Evolutionary conservation across 2,329 filamentous ascomycete species (phyloP).

Genomic region (Claviceps paspali): DNA sequence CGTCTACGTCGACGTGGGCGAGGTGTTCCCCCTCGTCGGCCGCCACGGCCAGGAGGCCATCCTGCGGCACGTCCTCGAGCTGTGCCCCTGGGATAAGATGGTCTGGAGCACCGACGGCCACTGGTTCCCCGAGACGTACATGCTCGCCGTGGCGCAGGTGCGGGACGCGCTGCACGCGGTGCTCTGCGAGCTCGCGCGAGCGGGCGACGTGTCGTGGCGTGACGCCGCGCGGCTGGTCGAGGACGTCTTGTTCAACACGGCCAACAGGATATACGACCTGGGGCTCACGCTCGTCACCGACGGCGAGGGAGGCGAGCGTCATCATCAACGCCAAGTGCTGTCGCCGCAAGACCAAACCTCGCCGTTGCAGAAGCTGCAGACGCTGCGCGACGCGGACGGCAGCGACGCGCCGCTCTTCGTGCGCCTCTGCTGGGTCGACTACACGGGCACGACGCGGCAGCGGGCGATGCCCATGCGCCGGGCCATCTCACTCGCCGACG

Average conservation of each 20-base stretch:
- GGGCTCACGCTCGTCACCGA: background rate
- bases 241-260: constrained; percentile 61
- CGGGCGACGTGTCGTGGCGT: constrained; percentile 41
- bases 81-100: constrained; percentile 60
- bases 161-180: constrained; percentile 55
- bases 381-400: too few relatives aligned
- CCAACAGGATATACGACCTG: constrained; percentile 60
- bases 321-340: too few relatives aligned
- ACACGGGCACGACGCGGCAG: constrained; percentile 52
- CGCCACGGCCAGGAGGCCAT: constrained; percentile 59
- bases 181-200: constrained; percentile 49
- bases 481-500: constrained; percentile 30
- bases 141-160: constrained; percentile 57
- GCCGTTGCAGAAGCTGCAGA: background rate
- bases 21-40: constrained; percentile 67
- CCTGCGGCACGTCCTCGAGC: constrained; percentile 56
- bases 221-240: constrained; percentile 50
- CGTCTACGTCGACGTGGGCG: constrained; percentile 69
- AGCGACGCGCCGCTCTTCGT: constrained; percentile 32
- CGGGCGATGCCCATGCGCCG: constrained; percentile 51
- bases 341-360: too few relatives aligned
- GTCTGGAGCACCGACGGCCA: constrained; percentile 72
- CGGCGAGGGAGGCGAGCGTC: background rate
- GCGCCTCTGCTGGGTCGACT: constrained; percentile 64
- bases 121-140: constrained; percentile 64